Base-by-base conservation (phyloP, 257 asterid species). In the Vinca minor region DNA sequence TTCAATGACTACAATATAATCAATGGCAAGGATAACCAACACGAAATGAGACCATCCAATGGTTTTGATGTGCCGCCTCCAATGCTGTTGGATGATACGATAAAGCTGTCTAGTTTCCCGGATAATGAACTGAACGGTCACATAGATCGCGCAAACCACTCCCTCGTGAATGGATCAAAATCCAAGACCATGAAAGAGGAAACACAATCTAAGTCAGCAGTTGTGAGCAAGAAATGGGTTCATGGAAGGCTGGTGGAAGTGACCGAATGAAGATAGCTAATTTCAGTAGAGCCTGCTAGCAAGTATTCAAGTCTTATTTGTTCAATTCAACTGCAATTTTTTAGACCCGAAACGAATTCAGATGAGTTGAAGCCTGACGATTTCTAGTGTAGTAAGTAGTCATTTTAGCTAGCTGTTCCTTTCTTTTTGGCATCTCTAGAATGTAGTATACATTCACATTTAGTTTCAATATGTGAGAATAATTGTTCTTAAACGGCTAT, bases 201-300 rank as follows among this genome's bases (percentile, higher is more conserved):
- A 64, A 67, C 34, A 36, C 28, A 17, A 8, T 49, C 28, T 20
- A 66, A 60, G 31, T 64, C 62, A 36, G 72, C 53, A 50, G 77
- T 63, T 28, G 35, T 39, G 17, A 63, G 63, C 66, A 87, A 82
- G 89, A 87, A 84, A 80, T 89, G 98, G 96, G 84, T 92, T 32
- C 80, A 88, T 1, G 98, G 98, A 72, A 84, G 84, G 76, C 87
- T 92, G 73, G 83, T 92, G 23, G 95, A 87, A 68, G 88, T 82
- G 58, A 73, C 53, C 23, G 87, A 84, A 71, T 87, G 66, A 71
- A 28, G 62, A 42, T 85, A 83, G 88, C 63, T 80, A 66, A 78
- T 82, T 50, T 75, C 45, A 46, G 49, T 71, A 58, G n/a, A n/a
- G 59, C 29, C 28, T 11, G 10, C 59, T 5, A 29, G 25, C 29